Percentiles rank a stretch among this genome's conserved stretches.
phyloP scores from a whole-genome alignment of 805 yeast species.

The Myxozyma kluyveri region DNA sequence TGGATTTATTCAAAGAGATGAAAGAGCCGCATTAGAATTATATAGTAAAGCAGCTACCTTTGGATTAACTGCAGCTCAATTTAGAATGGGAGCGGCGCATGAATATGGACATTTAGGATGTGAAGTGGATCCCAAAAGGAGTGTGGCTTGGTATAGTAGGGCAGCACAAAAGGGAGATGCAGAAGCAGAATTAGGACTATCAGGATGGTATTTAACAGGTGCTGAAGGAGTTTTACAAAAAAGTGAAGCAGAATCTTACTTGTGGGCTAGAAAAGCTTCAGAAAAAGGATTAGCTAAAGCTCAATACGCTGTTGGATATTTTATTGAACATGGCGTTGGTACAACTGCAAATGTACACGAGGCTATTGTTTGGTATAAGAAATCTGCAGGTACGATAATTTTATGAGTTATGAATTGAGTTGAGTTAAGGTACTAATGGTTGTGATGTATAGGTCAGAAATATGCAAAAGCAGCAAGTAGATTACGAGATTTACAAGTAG shows the following conservation, averaged over 20 bases:
- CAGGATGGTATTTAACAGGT: conserved; percentile 82
- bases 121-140: conserved; percentile 52
- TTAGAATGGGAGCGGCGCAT: conserved; percentile 66
- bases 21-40: conserved; percentile 48
- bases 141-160: conserved; percentile 71
- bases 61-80: conserved; percentile 65
- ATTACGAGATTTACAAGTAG: conserved; percentile 12
- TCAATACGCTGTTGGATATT: conserved; percentile 69
- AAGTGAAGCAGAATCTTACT: conserved; percentile 65
- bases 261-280: conserved; percentile 73
- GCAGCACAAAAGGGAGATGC: conserved; percentile 63
- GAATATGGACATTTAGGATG: conserved; percentile 64
- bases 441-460: conserved; percentile 8
- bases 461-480: conserved; percentile 20
- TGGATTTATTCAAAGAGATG: conserved; percentile 23
- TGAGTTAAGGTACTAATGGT: background rate
- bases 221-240: conserved; percentile 55
- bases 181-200: conserved; percentile 66
- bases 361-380: conserved; percentile 55
- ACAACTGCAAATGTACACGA: conserved; percentile 47
- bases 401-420: background rate
- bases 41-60: conserved; percentile 59
- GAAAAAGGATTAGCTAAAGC: conserved; percentile 67
- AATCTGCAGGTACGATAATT: conserved; percentile 50
- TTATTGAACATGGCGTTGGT: conserved; percentile 69